phyloP scores from a whole-genome alignment of 1,284 basidiomycete genomes.

The Coniferiporia sulphurascens region DNA sequence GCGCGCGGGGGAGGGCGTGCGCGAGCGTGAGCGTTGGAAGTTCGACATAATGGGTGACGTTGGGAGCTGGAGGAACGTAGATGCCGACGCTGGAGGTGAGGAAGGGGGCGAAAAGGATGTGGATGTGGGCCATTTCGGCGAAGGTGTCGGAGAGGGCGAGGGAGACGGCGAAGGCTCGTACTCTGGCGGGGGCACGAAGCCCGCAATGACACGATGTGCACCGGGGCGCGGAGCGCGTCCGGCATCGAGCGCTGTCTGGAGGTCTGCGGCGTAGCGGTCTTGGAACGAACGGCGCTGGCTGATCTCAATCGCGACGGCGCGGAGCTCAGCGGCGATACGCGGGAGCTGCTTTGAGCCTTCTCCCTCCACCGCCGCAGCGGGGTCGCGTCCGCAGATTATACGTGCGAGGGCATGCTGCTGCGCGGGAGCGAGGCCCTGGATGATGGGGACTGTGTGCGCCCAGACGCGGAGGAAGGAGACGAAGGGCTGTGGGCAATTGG shows the following conservation, averaged over 20 bases:
- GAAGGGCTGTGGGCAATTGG: constrained; percentile 60
- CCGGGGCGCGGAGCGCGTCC: constrained; percentile 29
- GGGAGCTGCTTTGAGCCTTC: constrained; percentile 31
- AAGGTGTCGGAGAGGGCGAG: constrained; percentile 6
- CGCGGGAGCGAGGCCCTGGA: constrained; percentile 58
- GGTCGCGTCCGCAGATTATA: constrained; percentile 61
- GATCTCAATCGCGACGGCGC: constrained; percentile 75
- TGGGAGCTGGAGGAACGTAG: too few relatives aligned
- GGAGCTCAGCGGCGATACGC: constrained; percentile 68
- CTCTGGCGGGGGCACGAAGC: constrained; percentile 66
- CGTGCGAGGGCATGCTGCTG: constrained; percentile 76
- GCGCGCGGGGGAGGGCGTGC: constrained; percentile 11
- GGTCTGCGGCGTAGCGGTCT: constrained; percentile 62
- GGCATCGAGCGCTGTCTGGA: constrained; percentile 72
- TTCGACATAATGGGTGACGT: too few relatives aligned
- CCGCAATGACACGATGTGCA: constrained; percentile 30
- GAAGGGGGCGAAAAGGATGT: too few relatives aligned
- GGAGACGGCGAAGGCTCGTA: constrained; percentile 44
- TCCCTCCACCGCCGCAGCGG: constrained; percentile 37
- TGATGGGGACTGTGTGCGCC: constrained; percentile 57
- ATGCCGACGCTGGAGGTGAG: too few relatives aligned
- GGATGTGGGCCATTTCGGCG: too few relatives aligned
- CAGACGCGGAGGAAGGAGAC: constrained; percentile 65
- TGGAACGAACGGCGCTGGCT: constrained; percentile 79
- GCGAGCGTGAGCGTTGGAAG: too few relatives aligned